Conservation (phyloP, 768 basidiomycete genomes). For the Leccinum barrowsii region DNA sequence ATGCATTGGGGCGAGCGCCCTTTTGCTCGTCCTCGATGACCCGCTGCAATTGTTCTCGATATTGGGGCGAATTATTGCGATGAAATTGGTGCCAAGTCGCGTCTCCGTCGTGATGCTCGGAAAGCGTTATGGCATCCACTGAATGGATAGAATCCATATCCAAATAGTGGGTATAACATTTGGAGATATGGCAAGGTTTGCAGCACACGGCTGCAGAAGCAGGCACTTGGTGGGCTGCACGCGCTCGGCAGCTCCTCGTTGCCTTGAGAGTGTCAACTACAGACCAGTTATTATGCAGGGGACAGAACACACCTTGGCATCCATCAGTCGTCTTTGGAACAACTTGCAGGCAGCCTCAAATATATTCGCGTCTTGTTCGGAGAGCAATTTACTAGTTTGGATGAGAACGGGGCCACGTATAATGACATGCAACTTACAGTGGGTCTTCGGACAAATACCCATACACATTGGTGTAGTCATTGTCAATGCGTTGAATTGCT, state of each 20-base stretch:
- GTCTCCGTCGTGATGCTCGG: conserved; percentile 15
- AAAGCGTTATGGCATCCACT: conserved; percentile 32
- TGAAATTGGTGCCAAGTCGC: conserved; percentile 37
- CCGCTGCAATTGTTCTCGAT: conserved; percentile 6
- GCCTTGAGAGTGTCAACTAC: conserved; percentile 7
- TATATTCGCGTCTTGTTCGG: conserved; percentile 23
- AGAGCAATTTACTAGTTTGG: conserved; percentile 21
- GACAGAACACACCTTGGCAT: conserved; percentile 12
- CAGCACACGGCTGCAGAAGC: conserved; percentile 31
- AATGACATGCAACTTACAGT: conserved; percentile 17
- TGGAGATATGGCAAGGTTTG: conserved; percentile 33
- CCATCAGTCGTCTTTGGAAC: conserved; percentile 15
- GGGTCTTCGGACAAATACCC: conserved; percentile 17
- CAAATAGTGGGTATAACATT: conserved; percentile 38
- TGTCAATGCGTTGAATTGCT: conserved; percentile 22
- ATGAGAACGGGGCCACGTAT: conserved; percentile 6
- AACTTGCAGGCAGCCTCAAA: conserved; percentile 33
- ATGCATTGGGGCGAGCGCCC: conserved; percentile 34
- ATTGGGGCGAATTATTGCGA: conserved; percentile 13
- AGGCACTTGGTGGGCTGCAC: conserved; percentile 16
- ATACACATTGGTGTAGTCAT: conserved; percentile 3
- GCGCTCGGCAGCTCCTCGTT: conserved; percentile 21
- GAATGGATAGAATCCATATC: conserved; percentile 34
- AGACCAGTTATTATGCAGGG: not conserved
- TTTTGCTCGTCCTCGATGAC: conserved; percentile 33